Evolutionary conservation across 2,329 filamentous ascomycete species (phyloP), one percentile per base, ranked within the genome.

Genomic region (Epichloe glyceriae): DNA sequence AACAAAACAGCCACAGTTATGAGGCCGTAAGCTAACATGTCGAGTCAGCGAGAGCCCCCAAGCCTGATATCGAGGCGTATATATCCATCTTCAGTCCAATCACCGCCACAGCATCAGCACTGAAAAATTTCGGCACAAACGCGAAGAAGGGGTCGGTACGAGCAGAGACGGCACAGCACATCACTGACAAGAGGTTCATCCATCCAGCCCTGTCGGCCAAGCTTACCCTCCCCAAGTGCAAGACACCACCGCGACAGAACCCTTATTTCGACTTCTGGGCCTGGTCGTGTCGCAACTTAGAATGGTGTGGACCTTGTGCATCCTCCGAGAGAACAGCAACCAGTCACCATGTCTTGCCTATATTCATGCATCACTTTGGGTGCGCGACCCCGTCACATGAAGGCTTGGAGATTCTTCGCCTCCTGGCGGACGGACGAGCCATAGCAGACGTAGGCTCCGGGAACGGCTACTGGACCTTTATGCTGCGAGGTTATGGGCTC

Each of bases 351-450:
- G 71, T 86, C 6, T 73, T 88, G 8, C 85, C 85, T 2, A 71
- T 88, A 17, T 73, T 88, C 50, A 88, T 88, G 74, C 85, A 88
- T 67, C 85, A 89, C 65, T 88, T 88, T 63, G 84, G 84, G 47
- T 89, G 85, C 66, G 77, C 78, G 1, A 80, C 80, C 19, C 85
- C 85, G 0, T 79, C 76, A 10, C 83, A 84, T 63, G 82, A 87
- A 58, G 72, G 77, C 2, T 68, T 89, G 12, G 70, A 75, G 54
- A 69, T 84, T 20, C 72, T 88, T 34, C 73, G 73, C 37, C 69
- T 74, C 46, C 62, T 86, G 2, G 73, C 77, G 5, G 73, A 72
- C 1, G 72, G 71, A 3, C 69, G 75, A 5, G 63, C 71, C 12
- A 70, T 88, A 7, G 68, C 83, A 10, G 85, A 88, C 57, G 67